Evolutionary conservation across 1,284 basidiomycete genomes (phyloP).

Genomic region (Rhodotorula sp.): DNA sequence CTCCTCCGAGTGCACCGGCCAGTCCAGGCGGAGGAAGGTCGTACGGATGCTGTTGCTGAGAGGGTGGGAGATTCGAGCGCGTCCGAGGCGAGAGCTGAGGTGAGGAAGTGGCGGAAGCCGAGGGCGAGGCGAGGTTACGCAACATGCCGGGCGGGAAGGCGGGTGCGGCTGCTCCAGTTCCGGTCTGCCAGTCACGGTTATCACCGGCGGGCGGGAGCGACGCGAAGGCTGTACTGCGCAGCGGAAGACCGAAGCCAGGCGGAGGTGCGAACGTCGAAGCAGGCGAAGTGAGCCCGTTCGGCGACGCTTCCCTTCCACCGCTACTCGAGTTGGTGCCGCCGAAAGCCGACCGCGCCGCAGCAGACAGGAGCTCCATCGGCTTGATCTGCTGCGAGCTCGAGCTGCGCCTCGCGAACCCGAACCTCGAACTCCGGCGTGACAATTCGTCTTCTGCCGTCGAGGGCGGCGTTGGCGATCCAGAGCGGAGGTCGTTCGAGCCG

Average conservation of each 20-base stretch:
- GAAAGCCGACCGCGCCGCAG: constrained; percentile 7
- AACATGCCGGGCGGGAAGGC: constrained; percentile 32
- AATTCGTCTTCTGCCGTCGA: constrained; percentile 21
- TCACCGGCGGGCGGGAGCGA: neutral
- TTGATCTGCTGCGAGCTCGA: constrained; percentile 13
- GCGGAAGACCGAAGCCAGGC: constrained; percentile 31
- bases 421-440: constrained; percentile 31
- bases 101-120: constrained; percentile 25
- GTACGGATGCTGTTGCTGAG: constrained; percentile 7
- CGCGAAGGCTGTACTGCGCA: neutral
- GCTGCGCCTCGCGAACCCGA: constrained; percentile 33
- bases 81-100: constrained; percentile 34
- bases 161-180: neutral
- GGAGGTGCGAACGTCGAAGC: constrained; percentile 31
- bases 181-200: neutral
- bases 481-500: constrained; percentile 14
- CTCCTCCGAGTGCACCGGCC: neutral
- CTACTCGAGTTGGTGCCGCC: constrained; percentile 9
- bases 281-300: neutral
- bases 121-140: constrained; percentile 27
- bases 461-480: constrained; percentile 26
- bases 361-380: constrained; percentile 11
- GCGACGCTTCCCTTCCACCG: neutral
- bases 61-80: constrained; percentile 8
- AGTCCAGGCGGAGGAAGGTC: constrained; percentile 11